A percentile compares a stretch with the other conserved stretches of the same genome.
Conservation (phyloP, 345 rosid genomes). For the Brassica napus region Da-Ae NC_063442.1:7941001-7941500, state of each 20-base stretch:
- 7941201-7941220: background rate
- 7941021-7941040: background rate
- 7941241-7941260: background rate
- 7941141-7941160: slow-evolving; percentile 17
- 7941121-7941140: background rate
- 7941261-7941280: background rate
- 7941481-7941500: background rate
- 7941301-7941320: background rate
- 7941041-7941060: background rate
- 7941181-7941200: background rate
- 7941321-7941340: background rate
- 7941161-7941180: slow-evolving; percentile 15
- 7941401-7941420: background rate
- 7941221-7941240: background rate
- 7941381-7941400: background rate
- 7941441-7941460: slow-evolving; percentile 33
- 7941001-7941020: slow-evolving; percentile 9
- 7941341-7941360: background rate
- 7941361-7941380: background rate
- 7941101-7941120: background rate
- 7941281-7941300: slow-evolving; percentile 1
- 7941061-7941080: background rate
- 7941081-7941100: slow-evolving; percentile 1
- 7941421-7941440: slow-evolving; percentile 18
- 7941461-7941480: slow-evolving; percentile 14